Evolutionary conservation across 768 basidiomycete genomes (phyloP), one percentile per base, ranked within the genome.

Genomic region (Dacryopinax spathularia): DNA sequence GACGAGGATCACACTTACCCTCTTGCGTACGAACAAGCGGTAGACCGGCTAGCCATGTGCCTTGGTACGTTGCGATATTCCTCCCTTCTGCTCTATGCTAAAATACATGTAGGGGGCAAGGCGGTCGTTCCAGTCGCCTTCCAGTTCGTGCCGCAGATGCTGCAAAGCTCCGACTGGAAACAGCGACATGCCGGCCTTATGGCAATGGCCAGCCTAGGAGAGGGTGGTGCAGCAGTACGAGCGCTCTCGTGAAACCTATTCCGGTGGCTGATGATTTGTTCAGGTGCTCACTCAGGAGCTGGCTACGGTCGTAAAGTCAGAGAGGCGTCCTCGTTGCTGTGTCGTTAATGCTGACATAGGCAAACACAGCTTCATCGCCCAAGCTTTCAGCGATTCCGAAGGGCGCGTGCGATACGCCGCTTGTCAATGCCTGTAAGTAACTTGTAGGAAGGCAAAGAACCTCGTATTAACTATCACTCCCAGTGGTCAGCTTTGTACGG

Each of bases 401-500:
- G 90, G 91, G 2, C 77, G 84, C 6, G 84, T 85, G 13, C 78
- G 83, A 33, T 82, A 78, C 66, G 90, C 89, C 1, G 89, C 91
- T 43, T 89, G 89, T 74, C 91, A 93, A 75, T 91, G 89, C 78
- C 81, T 73, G 88, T 91, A 68, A 69, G 87, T 65, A 74, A 31
- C 16, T 27, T 13, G 27, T 61, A 63, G 25, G n/a, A 6, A 62
- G 64, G 34, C 22, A 5, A 36, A 13, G 60, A 29, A n/a, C 33
- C n/a, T 22, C 34, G 43, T 16, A 43, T 16, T 37, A 13, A 48
- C 64, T 67, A 31, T 66, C 22, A 20, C 9, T 34, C 66, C 33
- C 67, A 89, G 91, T 56, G 91, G 91, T 0, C 91, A 93, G 71
- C 76, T 95, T 2, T 92, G 91, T 71, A 91, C 89, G 2, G 91